Evolutionary conservation across 1,284 basidiomycete genomes (phyloP), one percentile per base, ranked within the genome.

Genomic region (Afroboletus lepidellus): DNA sequence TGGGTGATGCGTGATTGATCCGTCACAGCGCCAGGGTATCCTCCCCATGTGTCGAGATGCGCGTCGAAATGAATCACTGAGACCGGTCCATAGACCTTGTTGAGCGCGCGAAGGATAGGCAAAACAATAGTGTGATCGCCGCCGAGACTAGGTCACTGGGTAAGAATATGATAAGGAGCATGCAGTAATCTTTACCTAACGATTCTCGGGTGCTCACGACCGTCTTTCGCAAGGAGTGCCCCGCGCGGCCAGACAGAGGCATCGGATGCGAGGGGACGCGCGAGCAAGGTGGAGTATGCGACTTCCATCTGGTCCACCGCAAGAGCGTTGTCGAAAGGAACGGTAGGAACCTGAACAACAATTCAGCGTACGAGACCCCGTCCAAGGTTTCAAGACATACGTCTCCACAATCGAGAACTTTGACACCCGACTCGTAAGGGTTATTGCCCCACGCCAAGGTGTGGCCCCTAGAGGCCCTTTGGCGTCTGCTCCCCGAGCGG

Each of bases 11-110:
- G 79, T 33, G 84, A 84, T 62, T 87, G 84, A 33, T 78, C 76
- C 1, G 81, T 78, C 13, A 67, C 65, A 47, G 74, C 69, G 27
- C 82, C 82, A 13, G 79, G 73, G 60, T 84, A 83, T 29, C 70
- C 70, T 24, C 72, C 61, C 87, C 89, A 85, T 8, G 83, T 83
- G 58, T 85, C 81, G 33, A 90, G 71, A 68, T 92, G 89, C 0
- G 87, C 84, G 62, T 92, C 89, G 57, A 92, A 90, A 66, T 92
- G 90, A 45, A 92, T 88, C 43, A 91, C 85, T 32, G 85, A 84
- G 46, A 90, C 77, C 0, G 86, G 85, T 1, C 88, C 89, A 62
- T 92, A 89, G 20, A 85, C 74, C 62, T 81, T 81, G 72, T 87
- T 69, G 38, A 92, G 70, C 7, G 88, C 78, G 38, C 87, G 83